Base-by-base conservation (phyloP, 2,329 filamentous ascomycete genomes). In the Beauveria brongniartii region DNA sequence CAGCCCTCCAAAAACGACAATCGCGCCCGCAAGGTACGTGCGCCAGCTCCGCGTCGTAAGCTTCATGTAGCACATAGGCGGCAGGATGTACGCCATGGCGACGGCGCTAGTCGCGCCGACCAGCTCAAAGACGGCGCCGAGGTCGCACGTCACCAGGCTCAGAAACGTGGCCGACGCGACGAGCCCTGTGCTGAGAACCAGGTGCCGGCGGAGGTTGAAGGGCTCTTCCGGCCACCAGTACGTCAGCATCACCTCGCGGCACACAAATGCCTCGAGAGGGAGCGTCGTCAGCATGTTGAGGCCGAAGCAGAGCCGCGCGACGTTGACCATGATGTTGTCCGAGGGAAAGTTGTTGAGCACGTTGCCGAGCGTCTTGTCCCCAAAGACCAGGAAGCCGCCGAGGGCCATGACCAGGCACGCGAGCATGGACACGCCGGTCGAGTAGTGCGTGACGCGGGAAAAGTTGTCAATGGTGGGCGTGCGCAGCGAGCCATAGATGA, bases 271-370 rank as follows among this genome's bases (percentile, higher is more conserved):
- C 79, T 99, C 94, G 63, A 99, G 87, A 0, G 94, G 94, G 41
- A 99, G 80, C 1, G 94, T 97, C 16, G 94, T 97, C 69, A 99
- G 85, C 94, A 99, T 99, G 80, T 99, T 99, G 66, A 99, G 83
- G 2, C 94, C 94, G 71, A 99, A 97, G 76, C 91, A 97, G 55
- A 99, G 82, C 58, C 94, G 88, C 24, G 94, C 94, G 62, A 99
- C 82, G 74, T 97, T 97, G 71, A 97, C 92, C 85, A 97, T 88
- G 67, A 88, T 81, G 74, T 96, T 97, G 75, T 95, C 86, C 22
- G 86, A 80, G 1, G 92, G 90, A 71, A 99, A 97, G 77, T 99
- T 99, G 80, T 99, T 99, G 68, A 99, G 86, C 57, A 99, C 91
- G 73, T 99, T 99, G 71, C 94, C 94, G 66, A 92, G 80, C 4